Evolutionary conservation across 257 asterid species (phyloP).

Genomic region (Pogostemon cablin): DNA sequence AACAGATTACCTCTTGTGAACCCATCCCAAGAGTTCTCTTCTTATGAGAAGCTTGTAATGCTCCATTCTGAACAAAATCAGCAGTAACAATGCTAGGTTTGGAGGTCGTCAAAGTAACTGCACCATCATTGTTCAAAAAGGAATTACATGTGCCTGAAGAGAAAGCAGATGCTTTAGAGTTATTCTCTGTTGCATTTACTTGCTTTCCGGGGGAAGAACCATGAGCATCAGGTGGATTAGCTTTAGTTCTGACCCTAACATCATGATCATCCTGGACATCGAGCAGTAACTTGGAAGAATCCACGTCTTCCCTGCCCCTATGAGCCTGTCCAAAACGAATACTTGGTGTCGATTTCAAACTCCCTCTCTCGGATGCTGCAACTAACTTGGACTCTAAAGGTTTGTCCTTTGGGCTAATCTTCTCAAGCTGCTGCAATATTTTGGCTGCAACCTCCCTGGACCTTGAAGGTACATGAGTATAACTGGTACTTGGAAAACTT

Average conservation of each 20-base stretch:
- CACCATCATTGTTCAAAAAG: constrained; percentile 33
- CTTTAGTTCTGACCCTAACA: constrained; percentile 42
- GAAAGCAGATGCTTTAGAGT: constrained; percentile 32
- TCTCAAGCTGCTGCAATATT: constrained; percentile 84
- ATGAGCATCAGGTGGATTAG: constrained; percentile 34
- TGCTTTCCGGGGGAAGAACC: constrained; percentile 41
- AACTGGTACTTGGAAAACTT: constrained; percentile 54
- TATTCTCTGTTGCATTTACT: constrained; percentile 39
- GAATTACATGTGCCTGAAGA: constrained; percentile 32
- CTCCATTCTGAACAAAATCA: constrained; percentile 37
- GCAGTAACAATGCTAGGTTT: constrained; percentile 13
- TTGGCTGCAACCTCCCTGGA: constrained; percentile 79
- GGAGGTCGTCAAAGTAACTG: constrained; percentile 33
- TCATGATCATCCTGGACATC: constrained; percentile 43
- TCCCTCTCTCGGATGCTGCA: constrained; percentile 50
- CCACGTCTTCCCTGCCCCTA: constrained; percentile 60
- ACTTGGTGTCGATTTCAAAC: constrained; percentile 49
- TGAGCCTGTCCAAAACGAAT: constrained; percentile 65
- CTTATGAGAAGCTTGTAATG: constrained; percentile 56
- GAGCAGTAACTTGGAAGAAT: constrained; percentile 52
- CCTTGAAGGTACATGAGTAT: constrained; percentile 58
- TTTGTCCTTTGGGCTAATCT: constrained; percentile 69
- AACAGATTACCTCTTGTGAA: constrained; percentile 65
- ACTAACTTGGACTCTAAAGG: constrained; percentile 56
- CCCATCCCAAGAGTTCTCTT: constrained; percentile 71